Base-by-base conservation (phyloP, 352 stramenopile genomes). In the Pythium utonaiense region DNA sequence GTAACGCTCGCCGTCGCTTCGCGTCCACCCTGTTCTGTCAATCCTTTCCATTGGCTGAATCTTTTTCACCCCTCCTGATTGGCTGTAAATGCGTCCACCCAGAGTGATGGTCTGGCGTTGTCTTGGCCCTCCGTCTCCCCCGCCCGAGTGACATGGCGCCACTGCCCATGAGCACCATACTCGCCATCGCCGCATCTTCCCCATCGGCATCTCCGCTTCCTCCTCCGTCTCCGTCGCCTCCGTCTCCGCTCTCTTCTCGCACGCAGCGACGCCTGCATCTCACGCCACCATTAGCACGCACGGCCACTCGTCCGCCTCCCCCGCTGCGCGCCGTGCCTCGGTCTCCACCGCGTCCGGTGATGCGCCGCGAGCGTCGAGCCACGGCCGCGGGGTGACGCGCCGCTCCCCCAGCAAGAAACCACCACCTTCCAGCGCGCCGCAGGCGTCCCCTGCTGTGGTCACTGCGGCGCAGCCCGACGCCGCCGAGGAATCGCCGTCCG, bases 321-420 rank as follows among this genome's bases (percentile, higher is more conserved):
- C 40, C 40, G 40, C 40, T 19, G 40, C 40, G 40, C 40, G 40
- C 40, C 17, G 40, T 19, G 40, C 40, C 17, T 47, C 40, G 40
- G n/a, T 47, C 40, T 47, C 40, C 16, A 25, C 40, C n/a, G 40
- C 40, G 40, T 47, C 40, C 40, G 25, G 40, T 31, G 49, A 56
- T 24, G 49, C 17, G 49, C 14, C 19, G 22, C 21, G 50, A 57
- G 50, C 50, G 17, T 30, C n/a, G 31, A 57, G 21, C 27, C 34
- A 57, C 24, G 42, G 54, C 16, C 54, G 54, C 16, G 42, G 31
- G 44, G 42, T 49, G 17, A 50, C 44, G 34, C 55, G 55, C 13
- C 44, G 45, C 44, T 62, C 55, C 13, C 55, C 55, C 44, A 62
- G 28, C 25, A 62, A 54, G 25, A 62, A 62, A n/a, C 44, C 40